Evolutionary conservation across 805 yeast genomes (phyloP), one percentile per base, ranked within the genome.

Genomic region (Starmerella stigmatis): DNA sequence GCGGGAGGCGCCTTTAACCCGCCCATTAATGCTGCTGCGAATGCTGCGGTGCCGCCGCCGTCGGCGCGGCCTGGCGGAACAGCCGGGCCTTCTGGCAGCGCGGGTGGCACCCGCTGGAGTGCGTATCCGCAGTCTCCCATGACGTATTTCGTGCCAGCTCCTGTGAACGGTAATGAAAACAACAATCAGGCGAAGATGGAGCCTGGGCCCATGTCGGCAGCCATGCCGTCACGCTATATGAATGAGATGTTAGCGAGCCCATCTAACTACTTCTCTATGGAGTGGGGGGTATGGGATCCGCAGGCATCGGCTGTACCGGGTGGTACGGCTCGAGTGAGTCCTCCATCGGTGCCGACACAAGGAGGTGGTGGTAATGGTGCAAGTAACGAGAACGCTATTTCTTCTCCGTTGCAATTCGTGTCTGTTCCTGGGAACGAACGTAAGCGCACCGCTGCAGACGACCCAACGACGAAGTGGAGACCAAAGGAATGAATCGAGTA

Each of bases 221-320:
- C 77, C 0, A 21, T 42, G 20, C 88, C 94, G 2, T 75, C 83
- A 2, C 69, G 81, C 42, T 83, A 78, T 55, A 76, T 81, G 33
- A 72, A 72, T 47, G 94, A 83, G 55, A 67, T 80, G 58, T 76
- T 84, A 56, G 88, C 86, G 25, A 81, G 89, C 5, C 95, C 95
- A 0, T 74, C 78, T n/a, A 81, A 75, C 50, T 77, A 78, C 53
- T 83, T 81, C 55, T 74, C 78, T 6, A 70, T 75, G 44, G 79
- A 75, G 36, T 75, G 79, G 79, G 66, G 66, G 41, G 63, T 69
- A 7, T 50, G 52, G 55, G 56, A 45, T 34, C 55, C 49, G 17
- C 44, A 49, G 35, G 46, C 43, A 3, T 43, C 46, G 23, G 46
- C 46, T 5, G 35, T 15, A 13, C 46, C 46, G 13, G 46, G 46